A percentile compares a stretch with the other conserved stretches of the same genome.
These are phyloP conservation scores for Pisolithus orientalis DNA, from an alignment of 768 basidiomycete genomes.

Conservation along the genomic window DNA sequence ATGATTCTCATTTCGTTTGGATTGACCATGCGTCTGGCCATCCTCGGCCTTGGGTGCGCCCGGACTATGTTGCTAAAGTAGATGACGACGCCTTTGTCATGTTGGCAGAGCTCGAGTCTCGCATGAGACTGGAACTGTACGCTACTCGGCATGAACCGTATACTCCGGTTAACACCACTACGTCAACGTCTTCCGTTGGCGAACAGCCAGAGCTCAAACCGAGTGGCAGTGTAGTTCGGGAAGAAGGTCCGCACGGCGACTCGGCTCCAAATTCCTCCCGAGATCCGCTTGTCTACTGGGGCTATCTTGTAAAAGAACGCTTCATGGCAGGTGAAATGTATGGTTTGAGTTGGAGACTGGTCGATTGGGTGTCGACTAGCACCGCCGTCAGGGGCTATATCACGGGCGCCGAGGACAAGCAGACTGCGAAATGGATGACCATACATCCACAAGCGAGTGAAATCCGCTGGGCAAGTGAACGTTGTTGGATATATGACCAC, in stretches of 20 bases:
- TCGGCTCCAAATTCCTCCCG: constrained; percentile 15
- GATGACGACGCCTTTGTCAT: constrained; percentile 96
- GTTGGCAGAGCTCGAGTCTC: constrained; percentile 89
- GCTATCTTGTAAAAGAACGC: constrained; percentile 82
- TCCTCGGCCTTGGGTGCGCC: constrained; percentile 67
- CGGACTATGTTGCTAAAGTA: constrained; percentile 89
- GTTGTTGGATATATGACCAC: constrained; percentile 98
- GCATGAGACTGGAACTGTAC: constrained; percentile 73
- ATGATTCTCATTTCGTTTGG: constrained; percentile 62
- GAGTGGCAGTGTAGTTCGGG: neutral
- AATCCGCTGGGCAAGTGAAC: constrained; percentile 86
- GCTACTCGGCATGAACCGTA: constrained; percentile 27
- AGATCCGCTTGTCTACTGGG: constrained; percentile 83
- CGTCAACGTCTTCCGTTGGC: neutral
- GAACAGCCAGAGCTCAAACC: neutral
- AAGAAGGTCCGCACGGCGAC: neutral
- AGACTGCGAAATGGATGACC: constrained; percentile 88
- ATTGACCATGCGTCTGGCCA: constrained; percentile 37
- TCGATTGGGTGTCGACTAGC: constrained; percentile 81
- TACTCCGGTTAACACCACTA: constrained; percentile 7
- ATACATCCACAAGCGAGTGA: constrained; percentile 72
- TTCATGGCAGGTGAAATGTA: constrained; percentile 98
- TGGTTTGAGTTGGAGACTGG: constrained; percentile 82
- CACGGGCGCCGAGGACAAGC: constrained; percentile 88
- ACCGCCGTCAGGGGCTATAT: constrained; percentile 57